Conservation (phyloP, 768 basidiomycete species). For the Kwoniella europaea region DNA sequence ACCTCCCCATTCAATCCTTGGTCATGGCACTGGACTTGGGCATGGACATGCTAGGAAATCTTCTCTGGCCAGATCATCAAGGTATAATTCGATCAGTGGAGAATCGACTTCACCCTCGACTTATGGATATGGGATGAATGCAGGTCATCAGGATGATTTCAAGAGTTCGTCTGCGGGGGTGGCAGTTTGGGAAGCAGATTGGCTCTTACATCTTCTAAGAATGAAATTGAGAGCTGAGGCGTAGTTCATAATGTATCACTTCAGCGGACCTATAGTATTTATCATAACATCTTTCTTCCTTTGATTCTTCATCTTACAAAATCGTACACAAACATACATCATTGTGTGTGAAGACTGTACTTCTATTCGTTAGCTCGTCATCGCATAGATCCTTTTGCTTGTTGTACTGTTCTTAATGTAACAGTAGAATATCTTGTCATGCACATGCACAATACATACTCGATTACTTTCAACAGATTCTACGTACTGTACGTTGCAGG, state of each 20-base stretch:
- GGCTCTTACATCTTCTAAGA: conserved; percentile 47
- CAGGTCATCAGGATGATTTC: neutral
- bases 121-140: conserved; percentile 9
- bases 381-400: too few species aligned
- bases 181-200: conserved; percentile 52
- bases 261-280: neutral
- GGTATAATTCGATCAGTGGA: conserved; percentile 15
- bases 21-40: conserved; percentile 1
- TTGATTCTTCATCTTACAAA: neutral
- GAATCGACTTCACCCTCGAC: conserved; percentile 11
- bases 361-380: too few species aligned
- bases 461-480: too few species aligned
- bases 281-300: neutral
- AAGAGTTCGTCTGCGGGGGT: conserved; percentile 32
- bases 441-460: too few species aligned
- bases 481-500: too few species aligned
- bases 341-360: too few species aligned
- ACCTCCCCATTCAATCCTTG: neutral
- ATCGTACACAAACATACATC: too few species aligned
- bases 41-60: conserved; percentile 15
- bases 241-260: conserved; percentile 9
- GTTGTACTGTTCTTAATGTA: too few species aligned
- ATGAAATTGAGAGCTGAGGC: conserved; percentile 43
- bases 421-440: too few species aligned
- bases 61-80: conserved; percentile 25